Evolutionary conservation across 2,329 filamentous ascomycete species (phyloP).

Genomic region (Amesomyces nigricolor): DNA sequence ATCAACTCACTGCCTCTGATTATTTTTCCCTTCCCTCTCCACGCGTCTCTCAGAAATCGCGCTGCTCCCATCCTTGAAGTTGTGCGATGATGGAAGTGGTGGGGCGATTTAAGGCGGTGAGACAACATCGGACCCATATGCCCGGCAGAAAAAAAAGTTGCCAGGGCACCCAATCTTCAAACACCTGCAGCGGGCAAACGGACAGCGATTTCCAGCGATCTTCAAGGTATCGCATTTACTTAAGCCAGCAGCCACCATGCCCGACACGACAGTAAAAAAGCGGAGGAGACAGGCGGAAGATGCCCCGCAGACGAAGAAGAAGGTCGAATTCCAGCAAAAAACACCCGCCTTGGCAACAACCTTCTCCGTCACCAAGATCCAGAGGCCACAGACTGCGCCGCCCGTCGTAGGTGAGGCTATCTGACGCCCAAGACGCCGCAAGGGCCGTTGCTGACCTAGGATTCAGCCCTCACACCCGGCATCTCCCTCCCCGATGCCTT

Average conservation of each 20-base stretch:
- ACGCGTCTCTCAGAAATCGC: neutral
- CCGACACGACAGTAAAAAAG: conserved; percentile 22
- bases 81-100: conserved; percentile 4
- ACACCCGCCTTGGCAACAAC: conserved; percentile 8
- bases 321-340: conserved; percentile 12
- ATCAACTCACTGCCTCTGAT: no score
- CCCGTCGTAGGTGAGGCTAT: conserved; percentile 31
- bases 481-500: conserved; percentile 34
- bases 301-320: conserved; percentile 17
- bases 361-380: conserved; percentile 24
- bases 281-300: conserved; percentile 18
- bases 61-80: neutral
- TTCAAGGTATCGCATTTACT: neutral
- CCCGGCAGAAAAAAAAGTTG: conserved; percentile 24
- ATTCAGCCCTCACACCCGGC: conserved; percentile 39
- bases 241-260: conserved; percentile 17
- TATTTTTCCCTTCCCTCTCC: no score
- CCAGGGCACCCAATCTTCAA: conserved; percentile 1
- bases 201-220: conserved; percentile 1
- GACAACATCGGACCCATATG: neutral
- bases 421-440: neutral
- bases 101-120: conserved; percentile 18
- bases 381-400: conserved; percentile 25
- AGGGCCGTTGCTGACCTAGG: conserved; percentile 1
- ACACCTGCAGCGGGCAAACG: neutral